Conservation (phyloP, 2,329 filamentous ascomycete genomes). For the Neoscytalidium dimidiatum region DNA sequence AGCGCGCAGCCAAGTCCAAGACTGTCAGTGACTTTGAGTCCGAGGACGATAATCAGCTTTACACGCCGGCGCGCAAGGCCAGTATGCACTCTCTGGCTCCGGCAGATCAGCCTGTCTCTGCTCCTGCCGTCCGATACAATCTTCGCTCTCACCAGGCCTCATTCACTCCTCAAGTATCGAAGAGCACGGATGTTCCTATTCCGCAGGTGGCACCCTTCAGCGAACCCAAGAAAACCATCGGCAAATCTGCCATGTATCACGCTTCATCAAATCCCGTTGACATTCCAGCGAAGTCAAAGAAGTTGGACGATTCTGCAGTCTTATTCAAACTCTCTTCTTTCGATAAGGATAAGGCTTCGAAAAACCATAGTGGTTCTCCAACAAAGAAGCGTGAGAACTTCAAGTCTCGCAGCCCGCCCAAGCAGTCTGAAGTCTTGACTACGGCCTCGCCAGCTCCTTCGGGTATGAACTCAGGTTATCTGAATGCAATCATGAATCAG, state of each 20-base stretch:
- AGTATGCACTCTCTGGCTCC: slow-evolving; percentile 29
- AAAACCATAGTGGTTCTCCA: background rate
- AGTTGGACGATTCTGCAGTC: background rate
- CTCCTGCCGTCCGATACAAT: slow-evolving; percentile 6
- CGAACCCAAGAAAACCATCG: slow-evolving; percentile 9
- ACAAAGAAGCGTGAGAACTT: slow-evolving; percentile 17
- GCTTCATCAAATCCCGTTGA: slow-evolving; percentile 1
- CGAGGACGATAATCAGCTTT: slow-evolving; percentile 29
- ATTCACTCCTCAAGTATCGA: slow-evolving; percentile 6
- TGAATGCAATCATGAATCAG: slow-evolving; percentile 15
- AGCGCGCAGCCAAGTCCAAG: slow-evolving; percentile 21
- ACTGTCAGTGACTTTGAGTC: slow-evolving; percentile 35
- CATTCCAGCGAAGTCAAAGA: slow-evolving; percentile 6
- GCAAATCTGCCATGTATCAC: background rate
- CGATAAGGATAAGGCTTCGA: slow-evolving; percentile 1
- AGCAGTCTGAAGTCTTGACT: slow-evolving; percentile 29
- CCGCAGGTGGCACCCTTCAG: background rate
- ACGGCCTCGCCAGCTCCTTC: slow-evolving; percentile 19
- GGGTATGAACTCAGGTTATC: slow-evolving; percentile 16
- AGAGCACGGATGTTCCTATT: background rate
- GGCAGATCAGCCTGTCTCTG: background rate
- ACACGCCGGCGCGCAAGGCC: slow-evolving; percentile 39
- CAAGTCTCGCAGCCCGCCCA: slow-evolving; percentile 26
- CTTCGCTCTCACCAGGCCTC: background rate
- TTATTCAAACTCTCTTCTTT: slow-evolving; percentile 2